Base-by-base conservation (phyloP, 768 basidiomycete genomes). In the Boletellus ananas region DNA sequence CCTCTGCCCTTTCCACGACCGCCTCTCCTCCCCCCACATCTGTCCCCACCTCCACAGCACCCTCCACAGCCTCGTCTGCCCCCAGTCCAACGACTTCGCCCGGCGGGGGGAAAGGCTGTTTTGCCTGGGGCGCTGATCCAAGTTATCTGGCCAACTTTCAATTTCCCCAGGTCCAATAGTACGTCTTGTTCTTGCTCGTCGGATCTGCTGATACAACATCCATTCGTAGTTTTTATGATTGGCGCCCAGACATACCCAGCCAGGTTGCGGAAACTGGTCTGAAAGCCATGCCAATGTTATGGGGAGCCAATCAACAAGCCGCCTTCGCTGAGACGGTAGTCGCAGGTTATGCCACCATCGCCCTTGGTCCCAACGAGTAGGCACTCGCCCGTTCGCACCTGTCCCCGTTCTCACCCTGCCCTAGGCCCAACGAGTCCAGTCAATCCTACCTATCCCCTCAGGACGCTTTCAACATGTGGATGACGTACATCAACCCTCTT, bases 341-440 rank as follows among this genome's bases (percentile, higher is more conserved):
- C 38, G 36, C 59, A n/a, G 81, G 79, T 29, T 81, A 84, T 58
- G 77, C 81, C 46, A 58, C 68, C 20, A 59, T 60, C 46, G 79
- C 74, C 35, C 56, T 87, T 18, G 85, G 82, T 46, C 68, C 77
- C 63, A 96, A 95, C 60, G 93, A 93, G 92, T 91, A 51, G 11
- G 82, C 54, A 18, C 37, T 43, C 4, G 14, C 3, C 5, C 6
- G 6, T 27, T 45, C 18, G 23, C 23, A 1, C 44, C 43, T 53
- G 45, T 52, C 13, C 25, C 18, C 31, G 7, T 17, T 20, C 42
- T 49, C 36, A 67, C 14, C 17, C 5, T 23, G 29, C 11, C 21
- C 17, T 16, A 94, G 92, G 64, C 89, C 89, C 23, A 82, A 94
- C 54, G 73, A 84, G 52, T 3, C 48, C 0, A 69, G 69, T 1